phyloP scores from a whole-genome alignment of 140 eudicot species.

The Artemisia princeps region DNA sequence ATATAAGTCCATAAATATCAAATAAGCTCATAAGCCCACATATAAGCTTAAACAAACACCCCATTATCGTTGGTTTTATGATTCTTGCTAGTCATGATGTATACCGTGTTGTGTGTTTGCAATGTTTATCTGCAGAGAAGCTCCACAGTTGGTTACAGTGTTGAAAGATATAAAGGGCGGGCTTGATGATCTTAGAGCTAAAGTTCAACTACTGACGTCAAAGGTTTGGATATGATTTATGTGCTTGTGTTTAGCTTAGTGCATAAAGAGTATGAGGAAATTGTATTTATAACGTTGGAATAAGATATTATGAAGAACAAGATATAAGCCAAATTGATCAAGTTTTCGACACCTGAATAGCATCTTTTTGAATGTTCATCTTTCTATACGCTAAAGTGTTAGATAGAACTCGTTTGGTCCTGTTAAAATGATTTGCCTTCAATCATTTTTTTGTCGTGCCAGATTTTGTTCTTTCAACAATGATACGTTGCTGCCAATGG shows the following conservation, averaged over 20 bases:
- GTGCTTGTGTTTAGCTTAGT: neutral
- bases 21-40: no score
- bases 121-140: slow-evolving; percentile 37
- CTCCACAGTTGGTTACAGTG: slow-evolving; percentile 54
- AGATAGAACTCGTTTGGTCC: neutral
- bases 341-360: no score
- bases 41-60: no score
- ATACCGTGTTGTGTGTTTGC: neutral
- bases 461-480: no score
- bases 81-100: neutral
- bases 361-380: neutral
- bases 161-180: slow-evolving; percentile 79
- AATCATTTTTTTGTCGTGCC: no score
- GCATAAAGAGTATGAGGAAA: neutral
- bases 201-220: slow-evolving; percentile 54
- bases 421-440: neutral
- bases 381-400: neutral
- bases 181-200: slow-evolving; percentile 54
- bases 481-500: no score
- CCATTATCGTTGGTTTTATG: neutral
- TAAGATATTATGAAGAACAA: neutral
- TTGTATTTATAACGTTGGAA: neutral
- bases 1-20: no score
- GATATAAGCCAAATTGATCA: neutral
- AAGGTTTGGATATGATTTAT: slow-evolving; percentile 39